Conservation (phyloP, 2,329 filamentous ascomycete genomes). For the Hymenotorrendiella dingleyae region DNA sequence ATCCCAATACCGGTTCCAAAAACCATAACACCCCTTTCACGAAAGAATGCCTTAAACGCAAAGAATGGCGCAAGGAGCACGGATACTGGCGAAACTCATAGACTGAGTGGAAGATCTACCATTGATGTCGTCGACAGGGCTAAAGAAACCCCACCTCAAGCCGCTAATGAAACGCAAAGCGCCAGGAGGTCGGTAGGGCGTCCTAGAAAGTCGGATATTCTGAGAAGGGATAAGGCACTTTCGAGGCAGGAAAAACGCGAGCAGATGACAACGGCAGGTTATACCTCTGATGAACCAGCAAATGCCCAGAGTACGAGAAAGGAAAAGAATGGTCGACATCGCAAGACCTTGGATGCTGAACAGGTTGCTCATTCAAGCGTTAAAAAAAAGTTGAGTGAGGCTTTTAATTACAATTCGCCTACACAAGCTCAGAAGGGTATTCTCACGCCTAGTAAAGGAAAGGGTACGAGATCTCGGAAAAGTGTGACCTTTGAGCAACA, state of each 20-base stretch:
- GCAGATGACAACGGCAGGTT: slow-evolving; percentile 9
- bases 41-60: too few relatives aligned
- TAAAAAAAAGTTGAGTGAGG: slow-evolving; percentile 11
- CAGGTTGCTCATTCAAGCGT: neutral
- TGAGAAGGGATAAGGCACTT: slow-evolving; percentile 17
- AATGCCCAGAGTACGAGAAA: neutral
- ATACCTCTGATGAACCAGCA: slow-evolving; percentile 1
- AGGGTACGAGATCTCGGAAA: slow-evolving; percentile 38
- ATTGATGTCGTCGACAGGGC: too few relatives aligned
- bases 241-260: slow-evolving; percentile 15
- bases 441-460: slow-evolving; percentile 45
- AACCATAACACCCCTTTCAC: too few relatives aligned
- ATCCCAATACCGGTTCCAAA: too few relatives aligned
- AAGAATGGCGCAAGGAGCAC: too few relatives aligned
- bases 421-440: slow-evolving; percentile 43
- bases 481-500: slow-evolving; percentile 48
- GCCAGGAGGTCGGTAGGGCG: slow-evolving; percentile 11
- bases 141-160: too few relatives aligned
- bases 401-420: neutral
- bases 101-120: too few relatives aligned
- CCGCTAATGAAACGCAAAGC: too few relatives aligned
- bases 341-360: neutral
- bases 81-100: too few relatives aligned
- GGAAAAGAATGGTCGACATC: slow-evolving; percentile 1
- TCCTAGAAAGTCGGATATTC: slow-evolving; percentile 16